These are phyloP conservation scores for Coemansia interrupta DNA, from an alignment of 192 early-diverging fungal species.

Conservation along the genomic window DNA sequence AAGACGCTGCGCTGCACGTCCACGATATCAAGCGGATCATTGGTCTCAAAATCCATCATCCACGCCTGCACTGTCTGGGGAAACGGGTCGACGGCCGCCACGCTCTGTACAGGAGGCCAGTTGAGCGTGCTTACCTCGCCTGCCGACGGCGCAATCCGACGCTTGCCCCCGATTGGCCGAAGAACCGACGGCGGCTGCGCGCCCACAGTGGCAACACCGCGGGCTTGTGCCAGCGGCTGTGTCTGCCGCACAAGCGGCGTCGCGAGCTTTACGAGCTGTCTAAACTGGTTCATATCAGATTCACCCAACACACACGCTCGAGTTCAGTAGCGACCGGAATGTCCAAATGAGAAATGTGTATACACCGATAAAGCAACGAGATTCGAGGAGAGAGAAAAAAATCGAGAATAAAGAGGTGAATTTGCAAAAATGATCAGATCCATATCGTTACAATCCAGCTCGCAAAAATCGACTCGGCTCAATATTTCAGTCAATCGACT, in stretches of 20 bases:
- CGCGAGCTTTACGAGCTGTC: not conserved
- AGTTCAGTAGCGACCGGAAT: no score
- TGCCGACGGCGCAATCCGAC: slow-evolving; percentile 34
- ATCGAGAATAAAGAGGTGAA: no score
- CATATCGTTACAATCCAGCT: no score
- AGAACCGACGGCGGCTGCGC: slow-evolving; percentile 20
- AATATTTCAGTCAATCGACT: not conserved
- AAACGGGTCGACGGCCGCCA: slow-evolving; percentile 35
- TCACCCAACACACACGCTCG: no score
- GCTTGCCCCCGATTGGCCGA: slow-evolving; percentile 43
- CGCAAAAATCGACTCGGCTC: not conserved
- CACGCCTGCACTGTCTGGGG: slow-evolving; percentile 66
- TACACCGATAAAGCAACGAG: not conserved
- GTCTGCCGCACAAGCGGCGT: slow-evolving; percentile 3
- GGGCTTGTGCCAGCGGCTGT: slow-evolving; percentile 1
- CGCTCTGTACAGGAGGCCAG: slow-evolving; percentile 35
- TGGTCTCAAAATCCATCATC: slow-evolving; percentile 71
- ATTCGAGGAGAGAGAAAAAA: not conserved
- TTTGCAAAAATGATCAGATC: no score
- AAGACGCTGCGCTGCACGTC: slow-evolving; percentile 72
- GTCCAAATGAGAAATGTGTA: no score
- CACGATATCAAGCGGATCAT: slow-evolving; percentile 66
- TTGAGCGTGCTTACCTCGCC: slow-evolving; percentile 28
- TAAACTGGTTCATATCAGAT: slow-evolving; percentile 9
- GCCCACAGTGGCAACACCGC: slow-evolving; percentile 7